These are phyloP conservation scores for Eucalyptus marginata DNA, from an alignment of 345 rosid genomes.

Conservation along the genomic window DNA sequence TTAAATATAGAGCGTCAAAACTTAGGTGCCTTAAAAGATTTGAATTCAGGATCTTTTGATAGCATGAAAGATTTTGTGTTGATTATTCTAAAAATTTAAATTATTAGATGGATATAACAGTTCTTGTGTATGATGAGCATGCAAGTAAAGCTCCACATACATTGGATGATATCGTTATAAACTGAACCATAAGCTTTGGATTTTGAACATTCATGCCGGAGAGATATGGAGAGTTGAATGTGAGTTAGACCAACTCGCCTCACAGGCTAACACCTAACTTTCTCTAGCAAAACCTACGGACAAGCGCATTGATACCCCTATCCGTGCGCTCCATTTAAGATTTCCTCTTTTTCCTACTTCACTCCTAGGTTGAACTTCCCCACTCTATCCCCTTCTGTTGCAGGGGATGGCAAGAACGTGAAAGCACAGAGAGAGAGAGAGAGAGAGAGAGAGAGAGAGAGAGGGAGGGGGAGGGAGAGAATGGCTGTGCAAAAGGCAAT, in stretches of 20 bases:
- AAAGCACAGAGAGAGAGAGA: not conserved
- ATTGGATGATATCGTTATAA: not conserved
- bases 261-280: not conserved
- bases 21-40: no score
- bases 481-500: not conserved
- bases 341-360: not conserved
- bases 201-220: not conserved
- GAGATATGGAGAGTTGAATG: not conserved
- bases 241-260: not conserved
- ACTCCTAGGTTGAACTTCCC: not conserved
- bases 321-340: not conserved
- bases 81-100: accelerated
- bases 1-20: accelerated
- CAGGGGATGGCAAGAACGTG: not conserved
- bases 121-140: accelerated
- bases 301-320: not conserved
- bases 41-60: no score
- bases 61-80: no score
- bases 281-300: not conserved
- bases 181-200: not conserved
- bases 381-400: not conserved
- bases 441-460: no score
- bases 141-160: not conserved
- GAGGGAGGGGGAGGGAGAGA: not conserved
- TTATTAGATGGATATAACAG: accelerated